Evolutionary conservation across 495 filamentous ascomycete genomes (phyloP), one percentile per base, ranked within the genome.

Genomic region (Xylaria palmicola): DNA sequence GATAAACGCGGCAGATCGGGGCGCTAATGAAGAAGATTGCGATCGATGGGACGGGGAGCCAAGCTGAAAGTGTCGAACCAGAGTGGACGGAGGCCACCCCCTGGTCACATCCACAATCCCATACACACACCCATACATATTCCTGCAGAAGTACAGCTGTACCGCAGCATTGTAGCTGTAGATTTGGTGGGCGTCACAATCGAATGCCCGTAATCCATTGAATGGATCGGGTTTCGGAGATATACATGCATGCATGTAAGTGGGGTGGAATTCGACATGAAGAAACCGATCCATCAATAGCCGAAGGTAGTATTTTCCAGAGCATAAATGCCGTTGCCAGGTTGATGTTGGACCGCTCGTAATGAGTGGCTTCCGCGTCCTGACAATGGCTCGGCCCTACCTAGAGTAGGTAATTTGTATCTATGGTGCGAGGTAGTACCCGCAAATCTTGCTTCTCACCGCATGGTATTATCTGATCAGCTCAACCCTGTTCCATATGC

Each of bases 211-310:
- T 44, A 43, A 34, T 40, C 53, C 37, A 39, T 44, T 39, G 44
- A 40, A 60, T 60, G 32, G 37, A 59, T 60, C 37, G 57, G 7
- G 24, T 52, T 26, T 60, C 57, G 57, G 57, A 60, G 57, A 60
- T 52, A 60, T 51, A 39, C 36, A 60, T 52, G 57, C 47, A 60
- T 52, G 47, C 45, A 59, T 32, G 56, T 19, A 30, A 15, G 55
- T 26, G 56, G 32, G 20, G 13, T 41, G 45, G 20, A 43, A 60
- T 44, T 44, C 26, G 57, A 52, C 45, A 20, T 52, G 47, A 44
- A 51, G n/a, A 52, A 19, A 60, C n/a, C 37, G 39, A 52, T 51
- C 44, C 19, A 59, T 49, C 44, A 9, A 36, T 36, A 60, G 57
- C 57, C 57, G 48, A 52, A 20, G 43, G 43, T 24, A 8, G 57